Conservation (phyloP, 495 filamentous ascomycete species). For the Penicillium herquei region DNA sequence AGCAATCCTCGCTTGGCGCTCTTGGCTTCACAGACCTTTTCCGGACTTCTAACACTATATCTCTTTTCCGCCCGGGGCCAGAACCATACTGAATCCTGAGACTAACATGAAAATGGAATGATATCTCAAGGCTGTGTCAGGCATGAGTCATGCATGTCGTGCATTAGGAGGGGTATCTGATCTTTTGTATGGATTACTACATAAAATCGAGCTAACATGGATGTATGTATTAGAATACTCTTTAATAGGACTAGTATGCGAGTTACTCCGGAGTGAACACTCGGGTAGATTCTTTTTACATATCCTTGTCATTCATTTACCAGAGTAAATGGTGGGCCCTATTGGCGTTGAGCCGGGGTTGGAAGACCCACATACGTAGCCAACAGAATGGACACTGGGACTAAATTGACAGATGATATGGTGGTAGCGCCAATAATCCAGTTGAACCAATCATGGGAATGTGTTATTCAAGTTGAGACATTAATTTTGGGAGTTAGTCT, state of each 20-base stretch:
- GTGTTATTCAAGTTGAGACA: not conserved
- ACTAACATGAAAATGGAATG: not conserved
- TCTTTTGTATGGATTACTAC: not conserved
- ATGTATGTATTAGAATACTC: no score
- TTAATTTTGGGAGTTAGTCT: no score
- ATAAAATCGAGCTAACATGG: not conserved
- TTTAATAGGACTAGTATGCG: no score
- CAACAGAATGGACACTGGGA: not conserved
- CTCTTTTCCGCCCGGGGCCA: not conserved
- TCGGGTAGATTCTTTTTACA: no score
- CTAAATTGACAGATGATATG: not conserved
- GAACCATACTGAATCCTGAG: not conserved
- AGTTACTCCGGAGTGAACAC: no score
- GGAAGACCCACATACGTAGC: not conserved
- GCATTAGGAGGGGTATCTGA: conserved; percentile 10
- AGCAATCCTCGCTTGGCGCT: not conserved
- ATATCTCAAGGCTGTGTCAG: not conserved
- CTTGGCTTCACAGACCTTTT: not conserved
- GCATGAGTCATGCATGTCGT: conserved; percentile 28
- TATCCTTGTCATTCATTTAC: no score
- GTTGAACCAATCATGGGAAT: not conserved
- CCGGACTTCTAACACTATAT: no score
- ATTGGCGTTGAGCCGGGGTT: not conserved
- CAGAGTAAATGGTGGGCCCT: not conserved
- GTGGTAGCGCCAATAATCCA: not conserved